Conservation (phyloP, 495 filamentous ascomycete genomes). For the Penicillium flavigenum region DNA sequence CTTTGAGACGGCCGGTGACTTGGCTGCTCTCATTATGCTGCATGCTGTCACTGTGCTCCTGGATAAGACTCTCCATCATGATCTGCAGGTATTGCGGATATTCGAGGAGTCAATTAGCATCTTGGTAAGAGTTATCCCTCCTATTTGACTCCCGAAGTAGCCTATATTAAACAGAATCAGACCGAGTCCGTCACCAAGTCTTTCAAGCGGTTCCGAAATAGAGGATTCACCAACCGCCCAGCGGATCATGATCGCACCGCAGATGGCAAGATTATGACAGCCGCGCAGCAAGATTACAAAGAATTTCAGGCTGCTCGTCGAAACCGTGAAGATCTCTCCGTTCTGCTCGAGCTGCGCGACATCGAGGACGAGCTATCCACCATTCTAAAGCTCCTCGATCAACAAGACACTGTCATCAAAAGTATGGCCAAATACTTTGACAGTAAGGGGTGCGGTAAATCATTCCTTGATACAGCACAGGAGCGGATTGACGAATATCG, state of each 20-base stretch:
- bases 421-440: slow-evolving; percentile 49
- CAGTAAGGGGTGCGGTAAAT: slow-evolving; percentile 31
- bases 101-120: slow-evolving; percentile 69
- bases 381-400: slow-evolving; percentile 56
- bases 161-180: slow-evolving; percentile 24
- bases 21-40: slow-evolving; percentile 60
- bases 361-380: slow-evolving; percentile 65
- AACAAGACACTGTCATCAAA: slow-evolving; percentile 53
- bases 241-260: slow-evolving; percentile 50
- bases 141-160: not conserved
- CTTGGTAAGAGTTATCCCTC: slow-evolving; percentile 36
- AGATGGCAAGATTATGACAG: slow-evolving; percentile 43
- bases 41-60: slow-evolving; percentile 64
- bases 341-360: slow-evolving; percentile 63
- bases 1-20: slow-evolving; percentile 61
- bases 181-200: slow-evolving; percentile 63
- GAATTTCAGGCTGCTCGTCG: slow-evolving; percentile 52
- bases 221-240: slow-evolving; percentile 43
- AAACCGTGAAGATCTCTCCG: slow-evolving; percentile 63
- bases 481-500: slow-evolving; percentile 56
- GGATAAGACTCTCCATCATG: slow-evolving; percentile 56
- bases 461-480: slow-evolving; percentile 52
- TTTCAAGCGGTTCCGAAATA: slow-evolving; percentile 61
- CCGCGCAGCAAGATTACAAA: slow-evolving; percentile 46
- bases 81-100: slow-evolving; percentile 63